Evolutionary conservation across 306 rosid species (phyloP), one percentile per base, ranked within the genome.

Genomic region (Erythrophleum fordii): DNA sequence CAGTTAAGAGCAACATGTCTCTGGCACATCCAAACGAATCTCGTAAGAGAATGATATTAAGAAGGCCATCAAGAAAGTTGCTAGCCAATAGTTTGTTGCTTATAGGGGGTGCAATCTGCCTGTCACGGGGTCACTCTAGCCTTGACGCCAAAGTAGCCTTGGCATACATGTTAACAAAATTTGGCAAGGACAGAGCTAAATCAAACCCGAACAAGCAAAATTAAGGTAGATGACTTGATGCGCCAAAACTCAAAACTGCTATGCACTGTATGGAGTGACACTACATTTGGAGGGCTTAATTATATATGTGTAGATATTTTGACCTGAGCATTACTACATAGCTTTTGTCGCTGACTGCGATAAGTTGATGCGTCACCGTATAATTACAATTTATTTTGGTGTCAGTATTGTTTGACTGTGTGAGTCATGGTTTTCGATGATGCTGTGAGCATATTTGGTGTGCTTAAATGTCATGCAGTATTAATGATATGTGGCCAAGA

Each of bases 111-210:
- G 88, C 80, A 20, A 76, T 93, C 76, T 95, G 90, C 83, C 76
- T 95, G 46, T 87, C 96, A 56, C 88, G 96, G 22, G 93, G 92
- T 76, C 93, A 86, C 86, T 88, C 97, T 77, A 90, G 97, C 82
- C 91, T 95, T 25, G 94, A 97, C 26, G 98, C 94, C 45, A 93
- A 95, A 89, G 98, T 93, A 75, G 99, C 82, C 45, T 44, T 90
- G 86, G 97, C 92, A 11, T 95, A 82, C 86, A 75, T 95, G 75
- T 58, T 90, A 73, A 81, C 89, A 55, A 95, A 93, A 81, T 89
- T 93, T 49, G 67, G 87, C 31, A 92, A 89, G 83, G 91, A 81
- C 31, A 53, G 77, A 25, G 84, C 85, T 66, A 46, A 78, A 59
- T 81, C 98, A 69, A 84, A 79, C 52, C 83, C 69, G 70, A 73